phyloP scores from a whole-genome alignment of 2,329 filamentous ascomycete genomes.

The Diatrype stigma region DNA sequence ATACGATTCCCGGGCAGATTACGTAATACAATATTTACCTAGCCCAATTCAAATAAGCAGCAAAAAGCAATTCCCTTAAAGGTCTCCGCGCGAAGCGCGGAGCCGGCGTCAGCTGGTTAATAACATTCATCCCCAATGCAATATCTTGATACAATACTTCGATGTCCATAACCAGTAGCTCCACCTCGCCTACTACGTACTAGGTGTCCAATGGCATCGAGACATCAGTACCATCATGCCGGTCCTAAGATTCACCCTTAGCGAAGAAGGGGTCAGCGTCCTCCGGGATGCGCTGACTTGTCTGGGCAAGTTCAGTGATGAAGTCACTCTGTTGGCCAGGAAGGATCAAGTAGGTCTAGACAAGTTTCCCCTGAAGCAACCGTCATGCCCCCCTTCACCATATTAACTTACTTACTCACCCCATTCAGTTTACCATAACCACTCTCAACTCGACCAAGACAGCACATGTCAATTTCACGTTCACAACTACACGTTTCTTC shows the following conservation, averaged over 20 bases:
- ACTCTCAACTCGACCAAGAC: conserved; percentile 78
- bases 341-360: conserved; percentile 54
- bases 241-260: conserved; percentile 68
- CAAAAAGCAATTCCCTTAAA: too few species aligned
- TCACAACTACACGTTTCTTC: conserved; percentile 67
- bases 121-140: too few species aligned
- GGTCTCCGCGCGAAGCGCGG: too few species aligned
- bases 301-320: conserved; percentile 74
- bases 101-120: too few species aligned
- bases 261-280: conserved; percentile 65
- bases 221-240: conserved; percentile 40
- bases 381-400: not conserved
- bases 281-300: conserved; percentile 72
- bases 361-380: conserved; percentile 7
- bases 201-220: too few species aligned
- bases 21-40: too few species aligned
- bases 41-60: too few species aligned
- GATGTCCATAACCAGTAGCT: too few species aligned
- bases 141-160: too few species aligned
- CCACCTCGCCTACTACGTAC: not conserved
- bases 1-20: not conserved
- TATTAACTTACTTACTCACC: conserved; percentile 5
- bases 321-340: conserved; percentile 69
- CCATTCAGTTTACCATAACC: conserved; percentile 62
- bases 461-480: conserved; percentile 69